Evolutionary conservation across 2,329 filamentous ascomycete species (phyloP).

Genomic region (Colletotrichum sp.): DNA sequence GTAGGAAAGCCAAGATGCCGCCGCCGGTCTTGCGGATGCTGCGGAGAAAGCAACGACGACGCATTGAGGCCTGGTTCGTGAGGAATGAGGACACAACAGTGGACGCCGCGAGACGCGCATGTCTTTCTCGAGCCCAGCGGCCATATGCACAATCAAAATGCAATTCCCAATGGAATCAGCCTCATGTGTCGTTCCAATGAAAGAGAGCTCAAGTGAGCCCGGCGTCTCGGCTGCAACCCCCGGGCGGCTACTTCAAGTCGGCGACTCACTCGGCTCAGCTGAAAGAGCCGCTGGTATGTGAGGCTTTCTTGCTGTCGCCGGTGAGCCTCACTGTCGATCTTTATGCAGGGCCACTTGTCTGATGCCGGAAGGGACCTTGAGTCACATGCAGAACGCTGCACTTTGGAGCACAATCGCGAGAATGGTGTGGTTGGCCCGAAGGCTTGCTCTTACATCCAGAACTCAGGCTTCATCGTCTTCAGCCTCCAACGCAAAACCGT

Average conservation of each 20-base stretch:
- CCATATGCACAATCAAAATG: background rate
- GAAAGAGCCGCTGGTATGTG: background rate
- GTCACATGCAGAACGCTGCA: background rate
- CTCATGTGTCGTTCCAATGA: background rate
- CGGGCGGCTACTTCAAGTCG: background rate
- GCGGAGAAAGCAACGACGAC: background rate
- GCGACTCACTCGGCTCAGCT: background rate
- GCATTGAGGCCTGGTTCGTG: background rate
- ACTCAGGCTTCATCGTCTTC: rapidly evolving
- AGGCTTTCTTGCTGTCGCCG: background rate
- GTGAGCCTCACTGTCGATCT: background rate
- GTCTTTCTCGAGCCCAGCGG: background rate
- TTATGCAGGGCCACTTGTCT: background rate
- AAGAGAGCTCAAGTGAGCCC: background rate
- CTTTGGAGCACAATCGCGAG: background rate
- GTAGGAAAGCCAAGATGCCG: background rate
- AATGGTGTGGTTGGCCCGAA: rapidly evolving
- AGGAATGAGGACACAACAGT: background rate
- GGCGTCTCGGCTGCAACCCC: background rate
- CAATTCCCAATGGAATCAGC: background rate
- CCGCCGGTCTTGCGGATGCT: background rate
- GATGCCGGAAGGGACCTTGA: background rate
- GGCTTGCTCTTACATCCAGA: rapidly evolving
- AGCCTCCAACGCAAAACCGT: background rate
- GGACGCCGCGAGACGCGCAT: background rate